Evolutionary conservation across 2,329 filamentous ascomycete genomes (phyloP).

Genomic region (Xylariaceae sp.): DNA sequence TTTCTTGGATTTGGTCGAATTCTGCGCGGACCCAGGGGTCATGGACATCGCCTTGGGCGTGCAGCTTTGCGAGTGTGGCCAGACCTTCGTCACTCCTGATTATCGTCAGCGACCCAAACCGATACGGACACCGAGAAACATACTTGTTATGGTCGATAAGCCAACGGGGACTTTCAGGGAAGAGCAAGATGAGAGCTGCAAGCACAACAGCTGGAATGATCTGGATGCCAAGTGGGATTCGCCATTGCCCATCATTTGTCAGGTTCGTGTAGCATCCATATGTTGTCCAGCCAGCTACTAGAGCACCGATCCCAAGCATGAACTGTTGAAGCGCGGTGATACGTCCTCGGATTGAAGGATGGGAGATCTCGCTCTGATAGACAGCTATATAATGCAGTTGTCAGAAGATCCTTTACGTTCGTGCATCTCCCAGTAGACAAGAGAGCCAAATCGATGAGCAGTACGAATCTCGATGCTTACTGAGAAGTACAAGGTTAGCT

Average conservation of each 20-base stretch:
- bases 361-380: conserved; percentile 76
- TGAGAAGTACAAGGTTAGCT: conserved; percentile 4
- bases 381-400: conserved; percentile 39
- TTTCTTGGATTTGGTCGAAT: conserved; percentile 62
- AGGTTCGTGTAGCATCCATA: conserved; percentile 49
- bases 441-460: no score
- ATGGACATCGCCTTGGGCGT: conserved; percentile 61
- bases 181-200: conserved; percentile 60
- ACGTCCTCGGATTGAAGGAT: conserved; percentile 71
- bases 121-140: background rate
- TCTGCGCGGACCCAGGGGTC: conserved; percentile 71
- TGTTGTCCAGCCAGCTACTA: conserved; percentile 69
- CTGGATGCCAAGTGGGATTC: conserved; percentile 66
- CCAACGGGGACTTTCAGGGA: conserved; percentile 72
- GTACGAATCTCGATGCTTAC: conserved; percentile 2
- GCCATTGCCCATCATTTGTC: conserved; percentile 38
- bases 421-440: no score
- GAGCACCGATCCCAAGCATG: conserved; percentile 73
- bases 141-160: conserved; percentile 63
- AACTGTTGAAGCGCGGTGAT: conserved; percentile 77
- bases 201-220: conserved; percentile 62
- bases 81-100: conserved; percentile 61
- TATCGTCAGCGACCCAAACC: background rate
- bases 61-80: conserved; percentile 62
- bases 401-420: conserved; percentile 2